Evolutionary conservation across 2,329 filamentous ascomycete species (phyloP).

Genomic region (Dactylellina sp.): DNA sequence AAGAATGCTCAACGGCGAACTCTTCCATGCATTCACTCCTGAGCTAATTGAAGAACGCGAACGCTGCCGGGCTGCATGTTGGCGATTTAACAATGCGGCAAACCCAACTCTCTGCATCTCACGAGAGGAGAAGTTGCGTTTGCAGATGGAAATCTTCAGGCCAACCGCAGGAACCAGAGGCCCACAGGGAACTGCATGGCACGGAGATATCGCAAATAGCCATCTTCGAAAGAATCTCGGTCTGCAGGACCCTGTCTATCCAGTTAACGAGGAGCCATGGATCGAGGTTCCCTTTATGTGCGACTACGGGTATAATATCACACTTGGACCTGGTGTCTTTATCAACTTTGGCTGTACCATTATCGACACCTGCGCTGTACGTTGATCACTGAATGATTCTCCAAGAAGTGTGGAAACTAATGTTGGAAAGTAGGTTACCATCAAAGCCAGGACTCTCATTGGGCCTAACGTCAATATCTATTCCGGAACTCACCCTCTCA

Average conservation of each 20-base stretch:
- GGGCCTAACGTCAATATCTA: constrained; percentile 89
- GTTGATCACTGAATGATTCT: constrained; percentile 29
- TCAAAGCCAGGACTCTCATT: constrained; percentile 68
- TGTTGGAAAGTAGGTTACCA: constrained; percentile 60
- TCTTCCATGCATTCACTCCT: constrained; percentile 82
- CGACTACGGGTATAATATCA: constrained; percentile 95
- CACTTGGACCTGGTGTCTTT: constrained; percentile 83
- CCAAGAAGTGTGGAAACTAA: background rate
- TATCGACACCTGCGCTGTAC: constrained; percentile 79
- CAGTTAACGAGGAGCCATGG: constrained; percentile 54
- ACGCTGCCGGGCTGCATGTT: constrained; percentile 82
- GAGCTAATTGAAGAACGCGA: constrained; percentile 86
- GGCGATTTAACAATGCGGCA: constrained; percentile 82
- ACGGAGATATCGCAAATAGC: constrained; percentile 44
- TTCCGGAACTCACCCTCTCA: constrained; percentile 77
- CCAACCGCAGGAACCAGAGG: constrained; percentile 57
- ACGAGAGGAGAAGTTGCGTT: constrained; percentile 73
- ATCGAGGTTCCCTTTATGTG: constrained; percentile 91
- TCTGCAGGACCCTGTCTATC: constrained; percentile 49
- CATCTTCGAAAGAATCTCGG: constrained; percentile 52
- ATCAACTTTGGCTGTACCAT: constrained; percentile 87
- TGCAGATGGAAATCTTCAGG: constrained; percentile 75
- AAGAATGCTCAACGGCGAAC: constrained; percentile 84
- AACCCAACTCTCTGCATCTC: constrained; percentile 80
- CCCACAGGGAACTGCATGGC: constrained; percentile 49